These are phyloP conservation scores for Protostelium mycophagum DNA, from an alignment of 78 protist species.

Conservation along the genomic window DNA sequence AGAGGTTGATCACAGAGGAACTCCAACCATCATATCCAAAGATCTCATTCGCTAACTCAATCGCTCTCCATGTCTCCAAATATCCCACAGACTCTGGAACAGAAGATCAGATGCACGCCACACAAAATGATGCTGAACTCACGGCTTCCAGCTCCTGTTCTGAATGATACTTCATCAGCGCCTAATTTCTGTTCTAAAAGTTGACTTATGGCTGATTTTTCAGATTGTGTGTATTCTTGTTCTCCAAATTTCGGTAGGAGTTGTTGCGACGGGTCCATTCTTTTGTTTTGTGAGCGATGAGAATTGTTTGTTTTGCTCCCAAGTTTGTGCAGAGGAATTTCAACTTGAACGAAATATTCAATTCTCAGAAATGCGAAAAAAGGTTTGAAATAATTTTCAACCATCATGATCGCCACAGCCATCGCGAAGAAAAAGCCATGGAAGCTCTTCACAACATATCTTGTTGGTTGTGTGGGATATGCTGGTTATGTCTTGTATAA, in stretches of 20 bases:
- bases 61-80: slow-evolving; percentile 61
- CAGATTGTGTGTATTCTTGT: background rate
- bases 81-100: slow-evolving; percentile 16
- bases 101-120: background rate
- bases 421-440: no score
- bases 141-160: background rate
- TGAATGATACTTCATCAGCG: background rate
- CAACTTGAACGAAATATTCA: no score
- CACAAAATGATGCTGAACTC: background rate
- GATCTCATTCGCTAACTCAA: slow-evolving; percentile 63
- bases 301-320: no score
- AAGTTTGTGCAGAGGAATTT: no score
- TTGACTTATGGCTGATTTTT: background rate
- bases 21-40: slow-evolving; percentile 82
- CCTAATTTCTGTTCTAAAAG: background rate
- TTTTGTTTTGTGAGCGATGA: no score
- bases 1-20: slow-evolving; percentile 23
- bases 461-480: no score
- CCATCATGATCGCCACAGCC: no score
- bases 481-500: no score
- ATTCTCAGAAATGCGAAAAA: no score
- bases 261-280: no score
- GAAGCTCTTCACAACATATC: no score
- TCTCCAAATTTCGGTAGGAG: background rate
- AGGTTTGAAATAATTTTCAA: no score